Evolutionary conservation across 345 rosid genomes (phyloP), one percentile per base, ranked within the genome.

Genomic region (Murraya paniculata): DNA sequence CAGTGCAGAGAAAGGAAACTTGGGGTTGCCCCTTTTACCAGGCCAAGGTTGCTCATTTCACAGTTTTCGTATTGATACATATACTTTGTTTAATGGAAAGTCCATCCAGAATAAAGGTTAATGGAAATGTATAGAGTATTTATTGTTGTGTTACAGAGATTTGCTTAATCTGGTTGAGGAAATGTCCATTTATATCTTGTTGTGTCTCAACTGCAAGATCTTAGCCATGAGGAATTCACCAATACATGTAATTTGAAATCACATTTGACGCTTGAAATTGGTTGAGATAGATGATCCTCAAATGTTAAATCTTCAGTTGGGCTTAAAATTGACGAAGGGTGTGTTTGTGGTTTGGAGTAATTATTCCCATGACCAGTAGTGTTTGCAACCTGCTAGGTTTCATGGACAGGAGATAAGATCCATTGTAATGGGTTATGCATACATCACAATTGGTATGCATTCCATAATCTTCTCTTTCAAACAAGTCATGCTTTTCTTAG

Each of bases 31-130:
- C 19, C 98, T 89, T 78, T 86, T 92, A 77, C 97, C 95, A 4
- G 97, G 99, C 35, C 97, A 94, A 85, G 97, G 97, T 13, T 96
- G 99, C 81, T 92, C 98, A 0, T 96, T 96, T 78, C 98, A 90
- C 69, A 89, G 99, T 82, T 96, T 92, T 80, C 91, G 89, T 10
- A 92, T 98, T 1, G 89, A 91, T 64, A 96, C 98, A 4, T 92
- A 96, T 86, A 58, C 97, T 96, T 41, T 94, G 94, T 77, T 94
- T 94, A 90, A 89, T 94, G 98, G 99, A 91, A 83, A 91, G 90
- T 81, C 94, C 98, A 21, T 96, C 99, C 62, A 98, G 98, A 77
- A 89, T 96, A 45, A 96, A 94, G 95, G 98, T 89, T 4, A 50
- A 84, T 14, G 1, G 25, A 64, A 33, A 45, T 71, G 1, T 60